Conservation (phyloP, 139 green algal genomes). For the Astrephomene gubernaculifera region DNA sequence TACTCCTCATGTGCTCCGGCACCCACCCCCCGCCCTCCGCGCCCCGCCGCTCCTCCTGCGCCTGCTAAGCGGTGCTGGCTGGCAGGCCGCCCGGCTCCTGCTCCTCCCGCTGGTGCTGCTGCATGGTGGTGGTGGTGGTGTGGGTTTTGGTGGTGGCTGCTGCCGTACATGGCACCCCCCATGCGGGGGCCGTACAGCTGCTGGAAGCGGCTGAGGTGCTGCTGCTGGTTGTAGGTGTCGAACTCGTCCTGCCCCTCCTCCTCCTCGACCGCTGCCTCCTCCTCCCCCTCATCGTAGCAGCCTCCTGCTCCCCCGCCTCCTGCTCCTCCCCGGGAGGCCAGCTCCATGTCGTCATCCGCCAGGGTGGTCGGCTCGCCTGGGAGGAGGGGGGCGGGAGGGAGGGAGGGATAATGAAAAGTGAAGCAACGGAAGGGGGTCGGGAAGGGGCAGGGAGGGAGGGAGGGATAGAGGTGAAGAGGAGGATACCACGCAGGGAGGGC, state of each 20-base stretch:
- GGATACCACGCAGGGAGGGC: too few relatives aligned
- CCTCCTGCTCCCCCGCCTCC: not conserved
- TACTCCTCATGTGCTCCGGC: too few relatives aligned
- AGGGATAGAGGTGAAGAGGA: too few relatives aligned
- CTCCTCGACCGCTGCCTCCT: not conserved
- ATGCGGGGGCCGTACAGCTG: too few relatives aligned
- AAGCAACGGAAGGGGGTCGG: too few relatives aligned
- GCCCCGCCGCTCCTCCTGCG: not conserved
- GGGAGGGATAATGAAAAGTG: not conserved
- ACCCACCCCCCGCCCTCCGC: not conserved
- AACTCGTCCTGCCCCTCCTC: not conserved
- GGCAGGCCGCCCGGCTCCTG: not conserved
- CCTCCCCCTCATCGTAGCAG: not conserved
- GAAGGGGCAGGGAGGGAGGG: too few relatives aligned
- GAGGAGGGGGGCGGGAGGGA: not conserved
- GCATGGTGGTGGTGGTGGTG: too few relatives aligned
- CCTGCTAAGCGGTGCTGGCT: too few relatives aligned
- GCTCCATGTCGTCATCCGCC: slow-evolving; percentile 23
- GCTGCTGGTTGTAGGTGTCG: too few relatives aligned
- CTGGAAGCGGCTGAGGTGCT: not conserved
- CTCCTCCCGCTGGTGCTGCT: too few relatives aligned
- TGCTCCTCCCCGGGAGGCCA: not conserved
- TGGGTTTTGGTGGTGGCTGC: too few relatives aligned
- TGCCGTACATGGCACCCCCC: too few relatives aligned
- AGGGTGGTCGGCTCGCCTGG: slow-evolving; percentile 31